Percentiles rank a stretch among this genome's conserved stretches.
phyloP scores from a whole-genome alignment of 75 land plant genomes.

The Selaginella tamariscina region DNA sequence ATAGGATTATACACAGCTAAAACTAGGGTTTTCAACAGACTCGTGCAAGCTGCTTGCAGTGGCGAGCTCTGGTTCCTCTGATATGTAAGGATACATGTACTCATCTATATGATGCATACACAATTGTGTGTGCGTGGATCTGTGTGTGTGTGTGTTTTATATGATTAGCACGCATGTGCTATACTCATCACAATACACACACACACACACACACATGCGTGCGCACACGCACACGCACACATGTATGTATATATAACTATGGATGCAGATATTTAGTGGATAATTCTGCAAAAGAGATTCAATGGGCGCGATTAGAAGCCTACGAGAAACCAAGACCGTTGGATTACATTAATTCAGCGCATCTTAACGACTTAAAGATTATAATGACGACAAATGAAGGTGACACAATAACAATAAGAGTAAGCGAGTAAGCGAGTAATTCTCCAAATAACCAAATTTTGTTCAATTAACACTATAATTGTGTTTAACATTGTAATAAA shows the following conservation, averaged over 20 bases:
- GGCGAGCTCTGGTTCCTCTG: no score
- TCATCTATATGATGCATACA: no score
- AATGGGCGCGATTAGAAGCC: not conserved
- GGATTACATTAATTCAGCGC: not conserved
- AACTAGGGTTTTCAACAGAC: no score
- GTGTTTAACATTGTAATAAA: no score
- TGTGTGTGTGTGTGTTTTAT: no score
- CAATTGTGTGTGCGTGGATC: no score
- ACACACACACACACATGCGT: no score
- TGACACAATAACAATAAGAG: not conserved
- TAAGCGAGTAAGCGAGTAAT: not conserved
- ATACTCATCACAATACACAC: no score
- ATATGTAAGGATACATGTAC: no score
- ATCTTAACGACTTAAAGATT: not conserved
- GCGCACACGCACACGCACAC: no score
- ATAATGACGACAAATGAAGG: not conserved
- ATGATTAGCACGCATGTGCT: no score
- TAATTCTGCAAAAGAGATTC: not conserved
- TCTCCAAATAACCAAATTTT: not conserved
- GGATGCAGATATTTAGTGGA: not conserved
- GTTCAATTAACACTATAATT: not conserved
- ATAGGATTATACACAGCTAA: not conserved
- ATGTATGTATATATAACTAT: not conserved
- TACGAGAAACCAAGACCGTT: not conserved
- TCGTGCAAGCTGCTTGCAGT: no score